A percentile compares a stretch with the other conserved stretches of the same genome.
Conservation (phyloP, 2,329 filamentous ascomycete species). For the Sordariomycetes sp. region DNA sequence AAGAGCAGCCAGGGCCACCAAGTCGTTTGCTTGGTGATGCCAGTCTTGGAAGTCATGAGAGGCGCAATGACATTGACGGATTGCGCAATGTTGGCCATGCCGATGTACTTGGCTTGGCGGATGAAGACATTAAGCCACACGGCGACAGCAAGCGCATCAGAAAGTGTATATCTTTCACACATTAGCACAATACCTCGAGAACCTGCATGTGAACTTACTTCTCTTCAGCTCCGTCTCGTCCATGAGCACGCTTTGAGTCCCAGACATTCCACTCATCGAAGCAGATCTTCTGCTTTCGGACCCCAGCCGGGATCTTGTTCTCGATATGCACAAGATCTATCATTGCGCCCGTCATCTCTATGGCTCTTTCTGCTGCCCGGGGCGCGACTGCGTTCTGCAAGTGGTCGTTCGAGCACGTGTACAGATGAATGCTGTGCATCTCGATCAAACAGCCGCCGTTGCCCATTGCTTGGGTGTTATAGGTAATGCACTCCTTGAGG, state of each 20-base stretch:
- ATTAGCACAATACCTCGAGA: too few species aligned
- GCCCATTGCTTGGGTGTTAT: slow-evolving; percentile 21
- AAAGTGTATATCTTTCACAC: slow-evolving; percentile 50
- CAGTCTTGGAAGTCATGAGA: slow-evolving; percentile 59
- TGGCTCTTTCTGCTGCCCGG: not conserved
- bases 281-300: slow-evolving; percentile 62
- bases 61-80: slow-evolving; percentile 71
- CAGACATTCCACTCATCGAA: slow-evolving; percentile 85
- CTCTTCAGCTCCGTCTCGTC: slow-evolving; percentile 66
- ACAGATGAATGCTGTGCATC: slow-evolving; percentile 76
- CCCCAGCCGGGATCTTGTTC: slow-evolving; percentile 48
- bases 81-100: slow-evolving; percentile 74
- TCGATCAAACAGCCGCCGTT: slow-evolving; percentile 46
- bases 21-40: slow-evolving; percentile 61
- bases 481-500: slow-evolving; percentile 55
- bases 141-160: slow-evolving; percentile 63
- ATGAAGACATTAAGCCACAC: slow-evolving; percentile 74
- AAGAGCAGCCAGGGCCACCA: slow-evolving; percentile 70
- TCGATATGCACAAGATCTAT: slow-evolving; percentile 69
- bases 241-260: slow-evolving; percentile 63
- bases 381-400: slow-evolving; percentile 36
- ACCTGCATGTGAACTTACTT: slow-evolving; percentile 16
- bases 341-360: slow-evolving; percentile 30
- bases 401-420: slow-evolving; percentile 53
- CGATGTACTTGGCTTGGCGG: slow-evolving; percentile 59